These are phyloP conservation scores for Aspergillus quadricinctus DNA, from an alignment of 2,329 filamentous ascomycete species.

Conservation along the genomic window DNA sequence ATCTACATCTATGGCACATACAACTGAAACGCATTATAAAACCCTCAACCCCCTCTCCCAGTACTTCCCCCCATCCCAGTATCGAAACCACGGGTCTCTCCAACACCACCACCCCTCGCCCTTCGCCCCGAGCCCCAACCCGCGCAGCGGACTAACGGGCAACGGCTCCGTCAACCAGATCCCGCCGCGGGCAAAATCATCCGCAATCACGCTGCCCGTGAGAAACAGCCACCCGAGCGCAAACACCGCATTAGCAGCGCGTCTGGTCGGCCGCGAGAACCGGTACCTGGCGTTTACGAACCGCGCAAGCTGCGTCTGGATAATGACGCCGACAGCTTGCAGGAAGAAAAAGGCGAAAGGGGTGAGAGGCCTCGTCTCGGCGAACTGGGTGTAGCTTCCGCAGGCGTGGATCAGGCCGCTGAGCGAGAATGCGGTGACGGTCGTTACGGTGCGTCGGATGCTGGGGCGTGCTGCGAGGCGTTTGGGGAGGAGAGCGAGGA, in stretches of 20 bases:
- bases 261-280: slow-evolving; percentile 46
- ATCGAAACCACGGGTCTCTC: slow-evolving; percentile 52
- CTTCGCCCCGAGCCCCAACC: slow-evolving; percentile 58
- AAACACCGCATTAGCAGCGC: slow-evolving; percentile 58
- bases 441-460: slow-evolving; percentile 19
- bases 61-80: slow-evolving; percentile 61
- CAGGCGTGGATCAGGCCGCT: slow-evolving; percentile 58
- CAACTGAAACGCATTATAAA: slow-evolving; percentile 15
- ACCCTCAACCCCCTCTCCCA: slow-evolving; percentile 51
- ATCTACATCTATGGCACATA: neutral
- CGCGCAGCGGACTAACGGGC: slow-evolving; percentile 68
- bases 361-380: slow-evolving; percentile 51
- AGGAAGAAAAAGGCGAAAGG: slow-evolving; percentile 66
- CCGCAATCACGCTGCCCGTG: slow-evolving; percentile 62
- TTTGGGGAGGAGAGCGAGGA: slow-evolving; percentile 25
- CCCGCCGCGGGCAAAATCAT: slow-evolving; percentile 71
- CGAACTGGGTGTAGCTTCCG: slow-evolving; percentile 65
- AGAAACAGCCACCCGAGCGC: slow-evolving; percentile 63
- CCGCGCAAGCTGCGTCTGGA: slow-evolving; percentile 50
- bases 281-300: neutral
- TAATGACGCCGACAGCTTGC: slow-evolving; percentile 61
- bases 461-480: slow-evolving; percentile 10
- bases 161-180: slow-evolving; percentile 79
- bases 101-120: slow-evolving; percentile 67
- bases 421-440: slow-evolving; percentile 29